A percentile compares a stretch with the other conserved stretches of the same genome.
Evolutionary conservation across 1,139 yeast species (phyloP).

Genomic region (Zygoascus sp.): DNA sequence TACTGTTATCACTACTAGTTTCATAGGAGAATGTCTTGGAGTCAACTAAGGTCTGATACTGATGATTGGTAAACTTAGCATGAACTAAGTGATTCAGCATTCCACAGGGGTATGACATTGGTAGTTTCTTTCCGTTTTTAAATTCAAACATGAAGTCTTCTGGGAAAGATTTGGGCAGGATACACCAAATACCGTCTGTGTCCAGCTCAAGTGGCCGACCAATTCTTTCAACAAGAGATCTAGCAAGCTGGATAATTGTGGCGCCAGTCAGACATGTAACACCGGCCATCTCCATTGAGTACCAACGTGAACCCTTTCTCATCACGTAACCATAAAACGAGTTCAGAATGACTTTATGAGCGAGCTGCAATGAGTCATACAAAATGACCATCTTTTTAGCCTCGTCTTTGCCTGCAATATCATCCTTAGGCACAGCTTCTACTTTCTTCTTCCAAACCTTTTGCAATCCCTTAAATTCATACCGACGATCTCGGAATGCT

Average conservation of each 20-base stretch:
- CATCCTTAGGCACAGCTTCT: constrained; percentile 49
- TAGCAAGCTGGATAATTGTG: constrained; percentile 94
- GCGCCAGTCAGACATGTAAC: constrained; percentile 98
- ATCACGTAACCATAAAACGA: constrained; percentile 98
- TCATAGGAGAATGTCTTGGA: constrained; percentile 63
- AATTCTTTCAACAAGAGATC: constrained; percentile 84
- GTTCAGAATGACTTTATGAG: constrained; percentile 93
- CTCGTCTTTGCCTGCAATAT: constrained; percentile 64
- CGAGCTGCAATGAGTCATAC: constrained; percentile 91
- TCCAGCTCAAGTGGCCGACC: constrained; percentile 96
- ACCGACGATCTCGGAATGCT: constrained; percentile 91
- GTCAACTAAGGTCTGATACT: constrained; percentile 83
- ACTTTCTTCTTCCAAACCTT: constrained; percentile 91
- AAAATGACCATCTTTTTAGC: constrained; percentile 91
- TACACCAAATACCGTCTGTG: constrained; percentile 99
- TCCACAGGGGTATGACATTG: constrained; percentile 89
- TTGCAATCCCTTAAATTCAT: constrained; percentile 89
- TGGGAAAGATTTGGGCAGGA: constrained; percentile 86
- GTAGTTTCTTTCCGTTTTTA: constrained; percentile 71
- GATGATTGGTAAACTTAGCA: constrained; percentile 85
- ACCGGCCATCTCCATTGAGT: constrained; percentile 99
- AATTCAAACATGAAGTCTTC: constrained; percentile 72
- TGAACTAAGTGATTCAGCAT: constrained; percentile 95
- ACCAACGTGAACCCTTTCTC: constrained; percentile 99
- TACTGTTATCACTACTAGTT: constrained; percentile 83